phyloP scores from a whole-genome alignment of 345 rosid genomes.

The Psidium friedrichsthalianum region DNA sequence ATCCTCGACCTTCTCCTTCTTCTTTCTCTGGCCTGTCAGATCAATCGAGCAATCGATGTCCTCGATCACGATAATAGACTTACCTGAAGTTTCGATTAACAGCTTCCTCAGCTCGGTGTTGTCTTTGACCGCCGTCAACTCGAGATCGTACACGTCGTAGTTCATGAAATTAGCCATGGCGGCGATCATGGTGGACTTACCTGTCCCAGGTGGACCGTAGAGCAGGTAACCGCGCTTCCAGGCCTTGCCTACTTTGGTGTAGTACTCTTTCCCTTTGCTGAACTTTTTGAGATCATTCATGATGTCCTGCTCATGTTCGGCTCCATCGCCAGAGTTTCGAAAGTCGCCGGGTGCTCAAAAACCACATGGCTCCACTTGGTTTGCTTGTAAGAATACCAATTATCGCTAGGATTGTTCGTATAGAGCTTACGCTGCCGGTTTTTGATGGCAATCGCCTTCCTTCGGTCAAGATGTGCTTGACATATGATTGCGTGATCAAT shows the following conservation, averaged over 20 bases:
- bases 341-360: conserved; percentile 46
- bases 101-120: conserved; percentile 48
- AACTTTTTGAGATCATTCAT: conserved; percentile 40
- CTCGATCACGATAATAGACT: conserved; percentile 58
- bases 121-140: conserved; percentile 43
- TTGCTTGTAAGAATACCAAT: conserved; percentile 6
- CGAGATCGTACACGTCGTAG: conserved; percentile 72
- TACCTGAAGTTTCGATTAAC: conserved; percentile 32
- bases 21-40: conserved; percentile 31
- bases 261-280: conserved; percentile 42
- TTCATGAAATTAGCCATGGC: conserved; percentile 57
- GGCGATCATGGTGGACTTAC: conserved; percentile 64
- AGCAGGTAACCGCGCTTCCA: conserved; percentile 81
- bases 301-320: conserved; percentile 31
- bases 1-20: background rate
- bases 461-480: conserved; percentile 19
- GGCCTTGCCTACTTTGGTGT: conserved; percentile 46
- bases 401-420: conserved; percentile 17
- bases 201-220: conserved; percentile 67
- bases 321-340: conserved; percentile 59
- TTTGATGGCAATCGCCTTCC: conserved; percentile 7
- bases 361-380: conserved; percentile 25
- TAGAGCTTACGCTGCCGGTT: conserved; percentile 45
- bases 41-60: conserved; percentile 58
- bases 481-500: conserved; percentile 17